Evolutionary conservation across 129 eudicot species (phyloP), one percentile per base, ranked within the genome.

Genomic region (Logfia minima): DNA sequence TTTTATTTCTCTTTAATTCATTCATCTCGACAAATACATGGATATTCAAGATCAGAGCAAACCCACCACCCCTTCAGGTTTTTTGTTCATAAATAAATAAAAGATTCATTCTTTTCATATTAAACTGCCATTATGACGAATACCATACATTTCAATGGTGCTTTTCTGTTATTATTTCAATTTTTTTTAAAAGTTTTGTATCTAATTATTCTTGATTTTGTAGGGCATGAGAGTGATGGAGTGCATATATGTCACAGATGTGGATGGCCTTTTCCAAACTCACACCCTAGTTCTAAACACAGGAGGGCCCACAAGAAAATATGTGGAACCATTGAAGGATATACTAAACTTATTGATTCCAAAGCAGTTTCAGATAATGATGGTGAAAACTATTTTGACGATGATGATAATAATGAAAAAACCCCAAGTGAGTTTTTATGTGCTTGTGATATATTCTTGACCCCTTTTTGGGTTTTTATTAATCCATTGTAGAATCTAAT

Each of bases 201-300:
- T 53, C 8, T 28, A 28, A 1, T 14, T 6, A 4, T 68, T 41
- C 9, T 56, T 77, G 68, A 48, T 67, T 63, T 73, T 74, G 80
- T 72, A 92, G 96, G 83, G 82, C 84, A 77, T 71, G 91, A 78
- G 74, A 77, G 68, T 59, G 81, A 81, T 63, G 85, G 85, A 14
- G 82, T 60, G 60, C 79, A 85, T 85, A 13, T 75, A 14, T 92
- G 98, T 73, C 82, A 74, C 66, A 83, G 84, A 84, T 93, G 96
- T 88, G 96, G 98, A 22, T 93, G 96, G 96, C 83, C 96, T 11
- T 93, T 80, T 83, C 91, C 98, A 29, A 90, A 90, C 26, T 80
- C 95, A 75, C 87, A 90, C 70, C 97, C 97, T 23, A 93, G 98
- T 82, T 79, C 98, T 32, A 91, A 48, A 74, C 96, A 85, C 62